phyloP scores from a whole-genome alignment of 345 rosid species.

The Capsella bursapastoris region DNA sequence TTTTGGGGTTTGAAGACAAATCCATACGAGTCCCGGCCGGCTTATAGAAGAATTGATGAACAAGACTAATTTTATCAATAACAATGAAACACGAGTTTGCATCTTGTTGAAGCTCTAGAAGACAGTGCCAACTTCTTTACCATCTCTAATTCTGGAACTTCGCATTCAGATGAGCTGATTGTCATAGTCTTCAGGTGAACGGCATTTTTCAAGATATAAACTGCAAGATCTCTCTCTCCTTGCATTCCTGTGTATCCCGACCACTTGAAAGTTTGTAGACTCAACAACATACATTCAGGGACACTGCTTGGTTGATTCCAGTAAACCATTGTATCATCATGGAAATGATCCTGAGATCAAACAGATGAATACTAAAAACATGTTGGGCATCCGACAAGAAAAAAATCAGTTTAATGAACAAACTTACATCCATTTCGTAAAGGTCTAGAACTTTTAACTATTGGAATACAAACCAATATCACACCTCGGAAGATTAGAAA shows the following conservation, averaged over 20 bases:
- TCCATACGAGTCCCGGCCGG: too few species aligned
- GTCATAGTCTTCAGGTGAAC: conserved; percentile 11
- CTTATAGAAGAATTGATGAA: too few species aligned
- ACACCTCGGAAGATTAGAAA: too few species aligned
- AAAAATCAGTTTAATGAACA: not conserved
- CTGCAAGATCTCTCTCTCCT: not conserved
- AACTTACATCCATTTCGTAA: not conserved
- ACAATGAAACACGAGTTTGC: conserved; percentile 15
- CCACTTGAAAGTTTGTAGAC: conserved; percentile 21
- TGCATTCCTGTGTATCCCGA: not conserved
- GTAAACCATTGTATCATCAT: not conserved
- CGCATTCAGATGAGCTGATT: not conserved
- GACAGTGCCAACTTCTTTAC: conserved; percentile 22
- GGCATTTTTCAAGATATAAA: conserved; percentile 16
- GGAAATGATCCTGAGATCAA: not conserved
- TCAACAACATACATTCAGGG: conserved; percentile 21
- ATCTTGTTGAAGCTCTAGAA: conserved; percentile 29
- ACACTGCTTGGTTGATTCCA: conserved; percentile 16
- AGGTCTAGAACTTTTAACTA: not conserved
- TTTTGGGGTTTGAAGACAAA: too few species aligned
- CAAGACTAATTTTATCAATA: too few species aligned
- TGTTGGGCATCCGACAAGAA: not conserved
- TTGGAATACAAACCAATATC: too few species aligned
- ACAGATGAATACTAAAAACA: not conserved
- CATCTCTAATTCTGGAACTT: not conserved